Evolutionary conservation across 139 green algal genomes (phyloP).

Genomic region (Tetraselmis striata): DNA sequence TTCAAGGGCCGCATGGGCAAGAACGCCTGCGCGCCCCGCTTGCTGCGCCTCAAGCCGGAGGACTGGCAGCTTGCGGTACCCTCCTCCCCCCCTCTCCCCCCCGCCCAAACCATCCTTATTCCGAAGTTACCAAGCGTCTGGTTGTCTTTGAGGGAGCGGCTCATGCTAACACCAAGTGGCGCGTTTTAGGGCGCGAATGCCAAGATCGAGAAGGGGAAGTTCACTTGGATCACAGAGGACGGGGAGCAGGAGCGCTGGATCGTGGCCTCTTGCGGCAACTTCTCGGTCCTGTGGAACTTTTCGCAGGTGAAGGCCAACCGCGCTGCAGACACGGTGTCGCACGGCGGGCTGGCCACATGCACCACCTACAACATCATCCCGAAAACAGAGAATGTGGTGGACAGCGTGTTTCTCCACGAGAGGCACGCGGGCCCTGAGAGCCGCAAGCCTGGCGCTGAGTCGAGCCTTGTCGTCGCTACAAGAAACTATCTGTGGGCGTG

Average conservation of each 20-base stretch:
- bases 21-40: conserved; percentile 57
- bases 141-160: no score
- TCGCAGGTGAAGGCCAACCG: conserved; percentile 4
- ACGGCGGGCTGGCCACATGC: conserved; percentile 69
- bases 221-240: conserved; percentile 83
- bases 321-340: conserved; percentile 34
- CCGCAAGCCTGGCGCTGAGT: not conserved
- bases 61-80: conserved; percentile 30
- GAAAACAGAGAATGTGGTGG: conserved; percentile 73
- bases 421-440: not conserved
- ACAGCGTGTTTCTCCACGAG: conserved; percentile 55
- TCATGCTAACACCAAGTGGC: no score
- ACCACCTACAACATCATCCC: conserved; percentile 73
- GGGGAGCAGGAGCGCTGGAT: conserved; percentile 77
- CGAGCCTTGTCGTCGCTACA: not conserved
- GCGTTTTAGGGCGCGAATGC: not conserved
- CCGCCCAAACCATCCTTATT: no score
- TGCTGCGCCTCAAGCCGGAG: conserved; percentile 82
- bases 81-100: no score
- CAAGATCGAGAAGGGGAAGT: conserved; percentile 52
- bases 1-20: conserved; percentile 67
- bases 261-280: conserved; percentile 67
- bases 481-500: not conserved
- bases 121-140: no score
- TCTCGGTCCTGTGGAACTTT: conserved; percentile 84